Percentiles rank a stretch among this genome's conserved stretches.
Conservation (phyloP, 805 yeast genomes). For the Candida quercuum region DNA sequence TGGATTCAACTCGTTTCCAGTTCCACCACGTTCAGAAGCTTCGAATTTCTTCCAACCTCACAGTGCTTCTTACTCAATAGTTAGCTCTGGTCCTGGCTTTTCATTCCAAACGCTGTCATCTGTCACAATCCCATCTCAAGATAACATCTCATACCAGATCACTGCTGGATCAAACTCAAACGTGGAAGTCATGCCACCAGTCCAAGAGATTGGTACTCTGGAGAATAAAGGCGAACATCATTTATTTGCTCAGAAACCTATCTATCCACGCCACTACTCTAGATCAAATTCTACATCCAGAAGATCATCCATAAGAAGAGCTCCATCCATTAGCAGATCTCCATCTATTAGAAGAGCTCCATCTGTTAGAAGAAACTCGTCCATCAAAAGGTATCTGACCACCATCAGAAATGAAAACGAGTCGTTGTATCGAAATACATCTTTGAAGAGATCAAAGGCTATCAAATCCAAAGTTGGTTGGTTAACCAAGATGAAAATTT, state of each 20-base stretch:
- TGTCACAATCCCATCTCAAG: conserved; percentile 15
- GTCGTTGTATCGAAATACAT: conserved; percentile 15
- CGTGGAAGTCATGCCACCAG: background rate
- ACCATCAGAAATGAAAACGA: conserved; percentile 6
- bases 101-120: background rate
- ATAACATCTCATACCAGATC: conserved; percentile 25
- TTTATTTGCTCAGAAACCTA: too few species aligned
- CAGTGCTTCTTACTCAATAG: background rate
- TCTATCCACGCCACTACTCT: background rate
- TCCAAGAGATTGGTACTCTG: background rate
- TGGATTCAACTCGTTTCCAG: background rate
- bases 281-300: background rate
- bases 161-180: conserved; percentile 11
- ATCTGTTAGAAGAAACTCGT: conserved; percentile 1
- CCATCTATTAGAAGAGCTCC: background rate
- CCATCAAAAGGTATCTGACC: conserved; percentile 1
- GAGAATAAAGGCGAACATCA: too few species aligned
- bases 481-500: conserved; percentile 24
- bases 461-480: conserved; percentile 34
- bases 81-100: background rate
- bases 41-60: background rate
- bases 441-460: conserved; percentile 29
- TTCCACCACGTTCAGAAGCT: conserved; percentile 1
- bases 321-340: background rate
- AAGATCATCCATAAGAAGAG: background rate